Evolutionary conservation across 1,284 basidiomycete genomes (phyloP), one percentile per base, ranked within the genome.

Genomic region (Ceratobasidium sp.): DNA sequence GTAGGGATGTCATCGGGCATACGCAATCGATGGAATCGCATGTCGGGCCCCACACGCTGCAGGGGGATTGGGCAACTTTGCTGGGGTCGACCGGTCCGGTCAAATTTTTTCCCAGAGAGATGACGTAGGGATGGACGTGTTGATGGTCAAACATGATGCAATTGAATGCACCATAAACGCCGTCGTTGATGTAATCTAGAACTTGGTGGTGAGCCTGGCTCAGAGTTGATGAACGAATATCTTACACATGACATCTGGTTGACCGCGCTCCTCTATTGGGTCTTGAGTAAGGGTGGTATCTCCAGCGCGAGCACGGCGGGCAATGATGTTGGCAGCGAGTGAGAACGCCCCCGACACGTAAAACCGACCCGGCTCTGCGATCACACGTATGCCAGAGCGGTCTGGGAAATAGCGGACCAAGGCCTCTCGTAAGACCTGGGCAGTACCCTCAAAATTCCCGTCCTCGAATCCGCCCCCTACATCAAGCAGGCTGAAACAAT

Each of bases 91-190:
- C 78, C 74, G 34, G 75, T 67, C 67, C 67, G 10, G 79, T 76
- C 14, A 77, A 75, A 10, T 76, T 71, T 61, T 79, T 78, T 16
- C 75, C 76, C 53, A 83, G 77, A 21, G 87, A 87, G 64, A 96
- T 85, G 32, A 94, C 92, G 80, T 93, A 90, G 48, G 94, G 94
- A 78, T 91, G 87, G 21, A 93, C 91, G 74, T 89, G 87, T 79
- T 95, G 93, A 82, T 96, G 95, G 82, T 97, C 94, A 81, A 96
- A 97, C 79, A 97, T 85, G 81, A 94, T 93, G 82, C 94, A 96
- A 87, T 99, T 98, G 88, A 99, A 98, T 23, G 97, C 93, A 69
- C 97, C 96, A 82, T 99, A 99, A 48, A 98, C 94, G 55, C 96
- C 96, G 81, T 97, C 96, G 83, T 96, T 97, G 87, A 97, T 94